Percentiles rank a stretch among this genome's conserved stretches.
These are phyloP conservation scores for Pichia norvegensis DNA, from an alignment of 1,139 yeast species.

Conservation along the genomic window DNA sequence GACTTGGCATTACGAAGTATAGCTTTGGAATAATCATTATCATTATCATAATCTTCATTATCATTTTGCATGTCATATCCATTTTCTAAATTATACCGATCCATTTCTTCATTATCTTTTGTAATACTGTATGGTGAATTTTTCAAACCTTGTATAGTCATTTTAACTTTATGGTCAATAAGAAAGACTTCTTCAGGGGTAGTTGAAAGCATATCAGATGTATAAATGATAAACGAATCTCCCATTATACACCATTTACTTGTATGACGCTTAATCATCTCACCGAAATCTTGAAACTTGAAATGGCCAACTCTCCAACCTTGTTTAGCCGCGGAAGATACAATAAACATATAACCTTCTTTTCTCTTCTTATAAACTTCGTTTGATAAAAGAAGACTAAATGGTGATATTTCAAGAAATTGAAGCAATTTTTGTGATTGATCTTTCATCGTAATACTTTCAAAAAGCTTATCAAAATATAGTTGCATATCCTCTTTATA, in stretches of 20 bases:
- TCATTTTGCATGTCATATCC: slow-evolving; percentile 18
- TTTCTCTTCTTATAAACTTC: slow-evolving; percentile 81
- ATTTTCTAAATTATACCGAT: slow-evolving; percentile 1
- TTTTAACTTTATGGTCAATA: slow-evolving; percentile 63
- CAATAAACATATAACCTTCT: slow-evolving; percentile 75
- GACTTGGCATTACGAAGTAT: slow-evolving; percentile 27
- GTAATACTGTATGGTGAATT: slow-evolving; percentile 12
- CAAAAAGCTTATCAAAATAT: slow-evolving; percentile 57
- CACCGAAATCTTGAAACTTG: slow-evolving; percentile 67
- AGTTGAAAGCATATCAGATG: slow-evolving; percentile 77
- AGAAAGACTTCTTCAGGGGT: slow-evolving; percentile 86
- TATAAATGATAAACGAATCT: slow-evolving; percentile 77
- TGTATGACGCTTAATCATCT: slow-evolving; percentile 83
- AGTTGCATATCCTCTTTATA: slow-evolving; percentile 37
- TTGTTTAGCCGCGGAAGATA: slow-evolving; percentile 77
- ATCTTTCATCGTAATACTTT: slow-evolving; percentile 58
- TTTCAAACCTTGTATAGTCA: slow-evolving; percentile 42
- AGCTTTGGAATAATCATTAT: slow-evolving; percentile 17
- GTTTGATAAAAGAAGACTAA: slow-evolving; percentile 74
- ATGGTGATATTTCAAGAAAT: slow-evolving; percentile 83
- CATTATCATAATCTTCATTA: slow-evolving; percentile 27
- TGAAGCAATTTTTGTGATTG: slow-evolving; percentile 78
- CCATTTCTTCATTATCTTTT: slow-evolving; percentile 1
- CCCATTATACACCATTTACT: slow-evolving; percentile 89
- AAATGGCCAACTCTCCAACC: slow-evolving; percentile 97